phyloP scores from a whole-genome alignment of 768 basidiomycete genomes.

The Kwoniella dendrophila region DNA sequence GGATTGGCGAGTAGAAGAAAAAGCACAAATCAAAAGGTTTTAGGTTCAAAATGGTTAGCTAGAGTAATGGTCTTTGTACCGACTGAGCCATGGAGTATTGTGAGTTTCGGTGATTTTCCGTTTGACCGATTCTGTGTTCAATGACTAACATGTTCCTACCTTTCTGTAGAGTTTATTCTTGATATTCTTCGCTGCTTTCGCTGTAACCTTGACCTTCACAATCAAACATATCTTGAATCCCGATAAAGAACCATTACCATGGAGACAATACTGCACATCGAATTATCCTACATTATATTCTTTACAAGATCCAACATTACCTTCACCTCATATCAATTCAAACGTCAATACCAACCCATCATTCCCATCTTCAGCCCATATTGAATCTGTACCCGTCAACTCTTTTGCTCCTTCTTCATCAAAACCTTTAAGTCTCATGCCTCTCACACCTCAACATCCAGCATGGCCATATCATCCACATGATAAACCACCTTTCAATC shows the following conservation, averaged over 20 bases:
- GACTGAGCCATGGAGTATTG: conserved; percentile 39
- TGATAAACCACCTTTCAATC: conserved; percentile 27
- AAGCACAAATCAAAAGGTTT: conserved; percentile 16
- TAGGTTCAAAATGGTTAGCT: conserved; percentile 34
- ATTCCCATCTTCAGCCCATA: conserved; percentile 13
- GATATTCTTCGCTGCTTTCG: conserved; percentile 76
- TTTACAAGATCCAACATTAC: conserved; percentile 29
- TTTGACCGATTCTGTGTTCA: too few species aligned
- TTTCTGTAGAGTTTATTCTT: conserved; percentile 63
- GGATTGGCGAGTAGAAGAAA: conserved; percentile 9
- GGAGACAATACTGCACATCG: conserved; percentile 85
- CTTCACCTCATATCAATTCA: conserved; percentile 53
- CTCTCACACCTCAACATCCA: conserved; percentile 41
- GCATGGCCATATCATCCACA: conserved; percentile 44
- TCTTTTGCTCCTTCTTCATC: conserved; percentile 54
- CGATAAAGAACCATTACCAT: conserved; percentile 91
- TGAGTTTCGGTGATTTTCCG: too few species aligned
- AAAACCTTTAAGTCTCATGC: conserved; percentile 40
- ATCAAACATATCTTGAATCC: conserved; percentile 92
- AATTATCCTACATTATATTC: conserved; percentile 56
- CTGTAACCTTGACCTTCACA: conserved; percentile 78
- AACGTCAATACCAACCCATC: conserved; percentile 48
- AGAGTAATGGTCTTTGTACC: conserved; percentile 35
- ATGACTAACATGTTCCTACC: too few species aligned
- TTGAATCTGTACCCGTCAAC: conserved; percentile 51